These are phyloP conservation scores for Verticillium albo-atrum DNA, from an alignment of 2,329 filamentous ascomycete species.

Conservation along the genomic window DNA sequence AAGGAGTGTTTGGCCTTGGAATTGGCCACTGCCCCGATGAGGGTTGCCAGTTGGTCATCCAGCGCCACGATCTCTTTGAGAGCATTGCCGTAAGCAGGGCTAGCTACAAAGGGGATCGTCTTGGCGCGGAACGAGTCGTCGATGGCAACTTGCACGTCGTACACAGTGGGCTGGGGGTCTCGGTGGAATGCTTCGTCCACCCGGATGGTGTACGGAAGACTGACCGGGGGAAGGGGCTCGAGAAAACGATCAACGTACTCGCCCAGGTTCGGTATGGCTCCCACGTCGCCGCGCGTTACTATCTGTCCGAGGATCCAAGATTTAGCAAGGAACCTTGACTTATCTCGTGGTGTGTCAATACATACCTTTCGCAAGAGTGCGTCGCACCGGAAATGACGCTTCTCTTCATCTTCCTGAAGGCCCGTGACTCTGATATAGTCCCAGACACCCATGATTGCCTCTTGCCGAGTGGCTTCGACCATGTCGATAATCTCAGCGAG, in stretches of 20 bases:
- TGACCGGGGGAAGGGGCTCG: slow-evolving; percentile 72
- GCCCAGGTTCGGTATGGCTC: slow-evolving; percentile 81
- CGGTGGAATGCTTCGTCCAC: slow-evolving; percentile 81
- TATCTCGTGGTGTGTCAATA: slow-evolving; percentile 6
- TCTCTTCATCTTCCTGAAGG: slow-evolving; percentile 91
- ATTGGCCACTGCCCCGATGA: slow-evolving; percentile 77
- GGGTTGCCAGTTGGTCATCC: slow-evolving; percentile 80
- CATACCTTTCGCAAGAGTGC: slow-evolving; percentile 71
- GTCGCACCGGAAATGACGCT: slow-evolving; percentile 87
- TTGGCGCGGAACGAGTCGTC: slow-evolving; percentile 74
- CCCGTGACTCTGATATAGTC: slow-evolving; percentile 86
- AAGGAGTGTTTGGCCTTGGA: slow-evolving; percentile 91
- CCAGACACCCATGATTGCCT: slow-evolving; percentile 88
- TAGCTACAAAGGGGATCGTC: slow-evolving; percentile 61
- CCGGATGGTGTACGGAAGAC: slow-evolving; percentile 87
- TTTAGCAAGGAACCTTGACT: neutral
- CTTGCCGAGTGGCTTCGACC: slow-evolving; percentile 79
- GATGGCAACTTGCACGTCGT: slow-evolving; percentile 81
- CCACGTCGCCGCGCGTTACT: slow-evolving; percentile 67
- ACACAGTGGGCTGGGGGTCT: slow-evolving; percentile 73
- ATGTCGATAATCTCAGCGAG: slow-evolving; percentile 83
- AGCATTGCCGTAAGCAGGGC: slow-evolving; percentile 64
- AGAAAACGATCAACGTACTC: slow-evolving; percentile 78
- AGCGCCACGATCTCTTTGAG: slow-evolving; percentile 72
- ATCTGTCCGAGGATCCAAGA: slow-evolving; percentile 43